Base-by-base conservation (phyloP, 345 rosid genomes). In the Dimocarpus longan region DNA sequence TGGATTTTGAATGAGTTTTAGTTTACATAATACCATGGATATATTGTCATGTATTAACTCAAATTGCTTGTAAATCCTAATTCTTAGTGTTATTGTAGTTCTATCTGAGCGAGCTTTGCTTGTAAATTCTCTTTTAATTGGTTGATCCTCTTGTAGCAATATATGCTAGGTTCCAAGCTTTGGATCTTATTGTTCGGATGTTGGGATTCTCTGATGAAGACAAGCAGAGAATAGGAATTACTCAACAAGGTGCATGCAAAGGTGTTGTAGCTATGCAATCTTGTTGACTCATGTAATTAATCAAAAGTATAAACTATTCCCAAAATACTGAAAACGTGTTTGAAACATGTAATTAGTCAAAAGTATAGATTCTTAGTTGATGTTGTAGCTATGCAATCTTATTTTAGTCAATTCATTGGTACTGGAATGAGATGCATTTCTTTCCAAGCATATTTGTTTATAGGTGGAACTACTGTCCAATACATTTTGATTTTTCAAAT, bases 261-360 rank as follows among this genome's bases (percentile, higher is more conserved):
- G 95, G 99, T 76, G 98, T 94, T 82, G 98, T 93, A 89, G 93
- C n/a, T n/a, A n/a, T n/a, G n/a, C n/a, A n/a, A n/a, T n/a, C n/a
- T n/a, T n/a, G n/a, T n/a, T n/a, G n/a, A n/a, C n/a, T n/a, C n/a
- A n/a, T n/a, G n/a, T n/a, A n/a, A n/a, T n/a, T n/a, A n/a, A n/a
- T n/a, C n/a, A n/a, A n/a, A n/a, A n/a, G n/a, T n/a, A n/a, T n/a
- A n/a, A n/a, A 84, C 81, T 80, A 73, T 85, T 84, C 16, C 81
- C 81, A 10, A 84, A 86, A 81, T 83, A 82, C 56, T 87, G 76
- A 84, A 37, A 72, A 78, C 42, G 54, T 71, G 50, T 63, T n/a
- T 40, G 18, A 26, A 22, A 70, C 67, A 21, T 85, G 85, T 87
- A 87, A 87, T 82, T 85, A 81, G 57, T 79, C 65, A 68, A 79